A percentile compares a stretch with the other conserved stretches of the same genome.
These are phyloP conservation scores for Cladophialophora exuberans DNA, from an alignment of 2,329 filamentous ascomycete genomes.

Conservation along the genomic window DNA sequence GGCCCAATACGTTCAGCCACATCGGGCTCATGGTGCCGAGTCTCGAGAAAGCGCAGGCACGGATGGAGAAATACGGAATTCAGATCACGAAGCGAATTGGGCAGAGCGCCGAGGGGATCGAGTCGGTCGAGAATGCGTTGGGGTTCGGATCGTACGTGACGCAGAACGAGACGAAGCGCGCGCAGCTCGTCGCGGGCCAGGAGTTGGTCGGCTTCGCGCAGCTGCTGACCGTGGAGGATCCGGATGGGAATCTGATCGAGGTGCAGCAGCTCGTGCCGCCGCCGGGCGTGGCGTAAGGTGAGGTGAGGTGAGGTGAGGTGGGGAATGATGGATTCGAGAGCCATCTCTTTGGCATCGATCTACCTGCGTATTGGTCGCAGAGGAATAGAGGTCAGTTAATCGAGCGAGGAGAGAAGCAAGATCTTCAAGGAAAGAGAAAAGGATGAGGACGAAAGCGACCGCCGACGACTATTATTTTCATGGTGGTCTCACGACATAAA, in stretches of 20 bases:
- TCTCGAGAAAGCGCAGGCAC: conserved; percentile 34
- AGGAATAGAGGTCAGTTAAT: no score
- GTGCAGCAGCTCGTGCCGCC: conserved; percentile 24
- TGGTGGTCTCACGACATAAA: no score
- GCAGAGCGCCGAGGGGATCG: conserved; percentile 14
- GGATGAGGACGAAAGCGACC: no score
- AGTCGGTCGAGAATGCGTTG: conserved; percentile 7
- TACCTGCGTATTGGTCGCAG: no score
- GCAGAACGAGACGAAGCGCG: conserved; percentile 1
- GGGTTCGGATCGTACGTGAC: conserved; percentile 3
- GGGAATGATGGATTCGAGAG: no score
- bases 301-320: no score
- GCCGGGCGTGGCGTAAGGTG: conserved; percentile 1
- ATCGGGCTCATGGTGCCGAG: conserved; percentile 44
- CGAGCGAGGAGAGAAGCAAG: no score
- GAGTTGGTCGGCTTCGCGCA: conserved; percentile 27
- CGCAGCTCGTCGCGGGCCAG: conserved; percentile 10
- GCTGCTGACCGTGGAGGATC: conserved; percentile 33
- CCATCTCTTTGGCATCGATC: no score
- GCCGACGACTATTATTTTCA: no score
- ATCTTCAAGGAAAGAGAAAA: no score
- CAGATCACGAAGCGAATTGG: conserved; percentile 38
- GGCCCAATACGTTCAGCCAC: conserved; percentile 40
- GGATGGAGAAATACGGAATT: conserved; percentile 28
- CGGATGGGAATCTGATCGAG: conserved; percentile 35